phyloP scores from a whole-genome alignment of 805 yeast species.

The Candida oleophila region DNA sequence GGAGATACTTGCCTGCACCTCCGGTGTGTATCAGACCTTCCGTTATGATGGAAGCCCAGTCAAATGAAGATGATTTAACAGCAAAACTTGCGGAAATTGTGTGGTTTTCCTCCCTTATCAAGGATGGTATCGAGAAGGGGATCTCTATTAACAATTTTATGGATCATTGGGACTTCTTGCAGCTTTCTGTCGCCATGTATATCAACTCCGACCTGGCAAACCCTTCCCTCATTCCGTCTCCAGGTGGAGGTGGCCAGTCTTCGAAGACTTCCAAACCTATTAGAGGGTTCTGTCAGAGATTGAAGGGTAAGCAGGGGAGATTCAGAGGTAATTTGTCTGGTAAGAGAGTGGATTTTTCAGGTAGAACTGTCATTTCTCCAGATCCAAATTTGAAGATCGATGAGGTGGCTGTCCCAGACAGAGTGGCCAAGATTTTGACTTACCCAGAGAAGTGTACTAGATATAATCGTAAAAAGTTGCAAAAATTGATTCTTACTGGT shows the following conservation, averaged over 20 bases:
- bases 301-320: conserved; percentile 98
- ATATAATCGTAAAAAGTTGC: conserved; percentile 79
- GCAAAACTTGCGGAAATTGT: conserved; percentile 95
- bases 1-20: conserved; percentile 98
- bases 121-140: conserved; percentile 94
- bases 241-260: conserved; percentile 46
- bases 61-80: conserved; percentile 96
- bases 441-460: conserved; percentile 94
- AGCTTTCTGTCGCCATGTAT: conserved; percentile 93
- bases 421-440: conserved; percentile 92
- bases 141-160: conserved; percentile 87
- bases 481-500: conserved; percentile 73
- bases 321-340: conserved; percentile 98
- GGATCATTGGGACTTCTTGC: conserved; percentile 99
- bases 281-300: conserved; percentile 93
- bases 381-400: conserved; percentile 94
- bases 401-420: conserved; percentile 97
- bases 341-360: conserved; percentile 97
- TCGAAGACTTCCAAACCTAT: conserved; percentile 70
- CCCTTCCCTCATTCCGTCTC: conserved; percentile 73
- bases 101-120: conserved; percentile 91
- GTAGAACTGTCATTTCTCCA: conserved; percentile 97
- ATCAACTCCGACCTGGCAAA: conserved; percentile 93
- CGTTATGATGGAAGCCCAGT: conserved; percentile 86
- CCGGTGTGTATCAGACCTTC: conserved; percentile 99